A percentile compares a stretch with the other conserved stretches of the same genome.
phyloP scores from a whole-genome alignment of 2,329 filamentous ascomycete genomes.

The Blastomyces gilchristii region DNA sequence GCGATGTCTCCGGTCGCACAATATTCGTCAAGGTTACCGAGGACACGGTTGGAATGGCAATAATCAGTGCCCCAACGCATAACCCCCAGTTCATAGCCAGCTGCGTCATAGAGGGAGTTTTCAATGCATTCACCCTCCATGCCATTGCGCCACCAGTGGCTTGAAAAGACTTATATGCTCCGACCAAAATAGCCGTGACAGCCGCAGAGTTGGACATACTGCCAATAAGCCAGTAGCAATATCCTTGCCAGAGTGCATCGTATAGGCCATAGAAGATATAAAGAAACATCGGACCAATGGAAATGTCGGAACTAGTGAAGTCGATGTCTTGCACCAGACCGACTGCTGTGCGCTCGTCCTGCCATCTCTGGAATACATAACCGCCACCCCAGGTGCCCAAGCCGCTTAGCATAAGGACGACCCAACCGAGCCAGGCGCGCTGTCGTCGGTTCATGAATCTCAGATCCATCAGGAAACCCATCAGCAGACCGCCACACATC shows the following conservation, averaged over 20 bases:
- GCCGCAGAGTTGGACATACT: constrained; percentile 36
- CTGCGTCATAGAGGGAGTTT: constrained; percentile 32
- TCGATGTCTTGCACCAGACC: constrained; percentile 40
- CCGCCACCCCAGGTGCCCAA: constrained; percentile 51
- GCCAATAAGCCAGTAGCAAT: constrained; percentile 52
- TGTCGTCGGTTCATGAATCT: constrained; percentile 32
- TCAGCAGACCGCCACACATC: constrained; percentile 44
- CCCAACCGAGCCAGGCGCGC: constrained; percentile 41
- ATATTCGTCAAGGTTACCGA: constrained; percentile 30
- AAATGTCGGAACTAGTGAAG: constrained; percentile 39
- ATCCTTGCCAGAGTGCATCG: constrained; percentile 57
- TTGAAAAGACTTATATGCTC: constrained; percentile 41
- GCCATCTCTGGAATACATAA: constrained; percentile 55
- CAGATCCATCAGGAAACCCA: constrained; percentile 33
- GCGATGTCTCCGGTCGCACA: neutral
- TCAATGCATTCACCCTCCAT: constrained; percentile 36
- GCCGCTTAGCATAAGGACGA: constrained; percentile 39
- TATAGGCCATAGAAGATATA: constrained; percentile 63
- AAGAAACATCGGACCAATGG: constrained; percentile 54
- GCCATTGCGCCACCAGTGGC: constrained; percentile 38
- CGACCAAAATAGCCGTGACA: constrained; percentile 37
- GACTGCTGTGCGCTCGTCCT: constrained; percentile 34
- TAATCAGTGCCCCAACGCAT: constrained; percentile 35
- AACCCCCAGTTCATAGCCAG: constrained; percentile 40
- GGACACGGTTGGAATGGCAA: constrained; percentile 37